phyloP scores from a whole-genome alignment of 2,329 filamentous ascomycete species.

The Fusarium compactum region DNA sequence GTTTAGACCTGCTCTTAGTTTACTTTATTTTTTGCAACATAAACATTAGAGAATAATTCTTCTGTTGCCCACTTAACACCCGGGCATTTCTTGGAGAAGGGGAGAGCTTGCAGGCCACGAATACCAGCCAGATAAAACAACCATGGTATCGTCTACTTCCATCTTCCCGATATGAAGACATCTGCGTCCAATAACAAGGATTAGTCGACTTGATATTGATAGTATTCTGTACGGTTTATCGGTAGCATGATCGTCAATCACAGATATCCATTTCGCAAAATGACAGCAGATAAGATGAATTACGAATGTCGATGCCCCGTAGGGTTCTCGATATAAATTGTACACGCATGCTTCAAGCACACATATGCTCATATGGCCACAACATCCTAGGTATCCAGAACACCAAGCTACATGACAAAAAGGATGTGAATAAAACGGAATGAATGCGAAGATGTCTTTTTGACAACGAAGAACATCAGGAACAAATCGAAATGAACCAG shows the following conservation, averaged over 20 bases:
- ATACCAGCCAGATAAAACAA: too few species aligned
- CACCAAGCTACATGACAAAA: slow-evolving; percentile 49
- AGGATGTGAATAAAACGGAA: slow-evolving; percentile 18
- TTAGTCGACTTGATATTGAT: neutral
- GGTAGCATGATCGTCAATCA: neutral
- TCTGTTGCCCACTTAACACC: too few species aligned
- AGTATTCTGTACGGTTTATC: neutral
- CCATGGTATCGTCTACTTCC: too few species aligned
- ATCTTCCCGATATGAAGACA: neutral
- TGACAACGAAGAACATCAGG: slow-evolving; percentile 3
- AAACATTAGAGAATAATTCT: too few species aligned
- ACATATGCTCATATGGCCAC: slow-evolving; percentile 21
- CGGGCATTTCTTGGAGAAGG: too few species aligned
- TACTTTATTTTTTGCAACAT: too few species aligned
- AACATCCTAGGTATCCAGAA: slow-evolving; percentile 52
- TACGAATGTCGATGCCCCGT: slow-evolving; percentile 13
- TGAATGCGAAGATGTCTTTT: slow-evolving; percentile 14
- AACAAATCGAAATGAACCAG: slow-evolving; percentile 13
- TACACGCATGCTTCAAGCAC: slow-evolving; percentile 31
- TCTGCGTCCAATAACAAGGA: neutral
- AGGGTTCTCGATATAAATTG: slow-evolving; percentile 34
- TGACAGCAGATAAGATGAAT: neutral
- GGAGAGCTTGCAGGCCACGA: too few species aligned
- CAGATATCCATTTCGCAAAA: neutral
- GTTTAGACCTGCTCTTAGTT: too few species aligned